Evolutionary conservation across 257 asterid species (phyloP).

Genomic region (Plantago elongata): DNA sequence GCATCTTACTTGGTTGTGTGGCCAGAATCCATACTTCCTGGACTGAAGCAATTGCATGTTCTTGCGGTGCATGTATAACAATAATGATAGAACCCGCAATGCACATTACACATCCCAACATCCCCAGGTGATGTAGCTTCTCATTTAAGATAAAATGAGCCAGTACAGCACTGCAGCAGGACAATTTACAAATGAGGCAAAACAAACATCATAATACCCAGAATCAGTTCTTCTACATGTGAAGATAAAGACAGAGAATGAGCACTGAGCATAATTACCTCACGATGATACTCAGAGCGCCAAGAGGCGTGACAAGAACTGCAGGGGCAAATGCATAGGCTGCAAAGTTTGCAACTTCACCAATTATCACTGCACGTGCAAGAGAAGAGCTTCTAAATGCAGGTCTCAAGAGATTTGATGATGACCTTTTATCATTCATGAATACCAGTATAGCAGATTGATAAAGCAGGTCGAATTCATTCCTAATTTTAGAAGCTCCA

Average conservation of each 20-base stretch:
- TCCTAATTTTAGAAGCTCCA: too few relatives aligned
- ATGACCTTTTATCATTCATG: too few relatives aligned
- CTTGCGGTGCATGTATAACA: slow-evolving; percentile 81
- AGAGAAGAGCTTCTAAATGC: slow-evolving; percentile 10
- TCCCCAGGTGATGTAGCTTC: slow-evolving; percentile 65
- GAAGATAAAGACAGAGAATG: not conserved
- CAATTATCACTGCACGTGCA: slow-evolving; percentile 56
- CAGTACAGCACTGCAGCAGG: slow-evolving; percentile 52
- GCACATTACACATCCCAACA: slow-evolving; percentile 81
- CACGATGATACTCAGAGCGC: slow-evolving; percentile 80
- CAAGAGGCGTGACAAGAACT: slow-evolving; percentile 90
- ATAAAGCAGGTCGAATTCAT: too few relatives aligned
- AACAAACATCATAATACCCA: slow-evolving; percentile 3
- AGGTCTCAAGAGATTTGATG: slow-evolving; percentile 1
- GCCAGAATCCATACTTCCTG: slow-evolving; percentile 85
- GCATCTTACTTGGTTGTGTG: slow-evolving; percentile 53
- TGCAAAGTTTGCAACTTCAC: slow-evolving; percentile 82
- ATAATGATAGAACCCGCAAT: slow-evolving; percentile 70
- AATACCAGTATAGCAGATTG: too few relatives aligned
- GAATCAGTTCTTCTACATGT: not conserved
- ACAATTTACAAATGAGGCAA: slow-evolving; percentile 14
- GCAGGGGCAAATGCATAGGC: slow-evolving; percentile 96
- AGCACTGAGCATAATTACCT: slow-evolving; percentile 39
- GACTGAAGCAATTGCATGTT: slow-evolving; percentile 60
- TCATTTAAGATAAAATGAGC: slow-evolving; percentile 76